Evolutionary conservation across 2,329 filamentous ascomycete genomes (phyloP).

Genomic region (Cladosporium sp.): DNA sequence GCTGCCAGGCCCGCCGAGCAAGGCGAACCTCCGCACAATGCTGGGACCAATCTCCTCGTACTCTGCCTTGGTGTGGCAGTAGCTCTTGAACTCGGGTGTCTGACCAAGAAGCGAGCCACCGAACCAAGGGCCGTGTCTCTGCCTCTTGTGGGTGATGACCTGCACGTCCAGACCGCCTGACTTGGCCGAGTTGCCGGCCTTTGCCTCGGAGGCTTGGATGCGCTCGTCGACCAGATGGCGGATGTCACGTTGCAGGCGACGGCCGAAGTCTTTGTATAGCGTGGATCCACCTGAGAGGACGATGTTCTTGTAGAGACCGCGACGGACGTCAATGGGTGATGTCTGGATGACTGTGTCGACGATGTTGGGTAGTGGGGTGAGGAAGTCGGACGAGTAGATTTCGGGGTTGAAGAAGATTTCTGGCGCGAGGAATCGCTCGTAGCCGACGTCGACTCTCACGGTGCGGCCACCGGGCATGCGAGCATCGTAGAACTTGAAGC

Average conservation of each 20-base stretch:
- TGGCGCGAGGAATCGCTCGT: conserved; percentile 95
- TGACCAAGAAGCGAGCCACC: conserved; percentile 94
- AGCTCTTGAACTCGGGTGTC: conserved; percentile 97
- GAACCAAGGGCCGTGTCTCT: conserved; percentile 98
- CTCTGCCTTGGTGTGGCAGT: conserved; percentile 80
- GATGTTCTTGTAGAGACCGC: conserved; percentile 99
- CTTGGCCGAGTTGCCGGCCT: conserved; percentile 81
- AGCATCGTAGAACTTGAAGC: conserved; percentile 88
- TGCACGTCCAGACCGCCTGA: conserved; percentile 95
- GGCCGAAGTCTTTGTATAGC: conserved; percentile 97
- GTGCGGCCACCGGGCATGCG: conserved; percentile 82
- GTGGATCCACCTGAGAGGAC: conserved; percentile 96
- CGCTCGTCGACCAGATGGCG: conserved; percentile 91
- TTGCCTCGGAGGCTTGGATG: conserved; percentile 87
- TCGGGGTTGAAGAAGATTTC: conserved; percentile 99
- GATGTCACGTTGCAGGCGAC: conserved; percentile 94
- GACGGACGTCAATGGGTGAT: conserved; percentile 93
- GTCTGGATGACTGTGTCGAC: conserved; percentile 97
- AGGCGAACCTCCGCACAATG: conserved; percentile 91
- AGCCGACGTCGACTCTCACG: conserved; percentile 87
- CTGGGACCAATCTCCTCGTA: conserved; percentile 96
- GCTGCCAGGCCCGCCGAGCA: conserved; percentile 87
- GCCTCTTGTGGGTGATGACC: conserved; percentile 95
- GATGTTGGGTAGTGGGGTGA: conserved; percentile 90
- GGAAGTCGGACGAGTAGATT: conserved; percentile 98